Evolutionary conservation across 208 protist genomes (phyloP), one percentile per base, ranked within the genome.

Genomic region (Leptomonas pyrrhocoris): DNA sequence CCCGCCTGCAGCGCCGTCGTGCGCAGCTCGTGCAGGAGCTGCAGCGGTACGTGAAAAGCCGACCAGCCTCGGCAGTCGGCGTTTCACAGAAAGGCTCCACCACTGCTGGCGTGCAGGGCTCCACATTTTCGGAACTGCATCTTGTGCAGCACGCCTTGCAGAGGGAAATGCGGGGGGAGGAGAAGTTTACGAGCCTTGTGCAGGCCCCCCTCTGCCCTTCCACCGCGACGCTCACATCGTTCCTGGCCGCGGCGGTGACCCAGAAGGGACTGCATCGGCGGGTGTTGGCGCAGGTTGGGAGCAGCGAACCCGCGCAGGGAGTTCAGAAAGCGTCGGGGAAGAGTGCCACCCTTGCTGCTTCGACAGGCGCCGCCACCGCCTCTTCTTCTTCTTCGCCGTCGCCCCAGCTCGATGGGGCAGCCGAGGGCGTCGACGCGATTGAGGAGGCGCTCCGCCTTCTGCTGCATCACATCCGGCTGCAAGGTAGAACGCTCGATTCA

Each of bases 1-100:
- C 56, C 15, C 62, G 63, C 18, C 56, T 89, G 51, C 84, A 89
- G 45, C 70, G 74, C 11, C 63, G 58, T 21, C 84, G 84, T 18
- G 62, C 45, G 18, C 55, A 70, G 13, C 42, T 86, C 21, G 65
- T 84, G 30, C 70, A 82, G 61, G 71, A 68, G 28, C 69, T 89
- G 11, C 79, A 78, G 57, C 67, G 56, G 9, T 65, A 70, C 19
- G 72, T 66, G 23, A 57, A 51, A 34, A 31, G 68, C 34, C 60
- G 71, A 54, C 63, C 48, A 23, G 34, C 60, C 0, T 13, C 30
- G 12, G 13, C 27, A 5, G 31, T 2, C 19, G 15, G 30, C 31
- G 6, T 18, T 18, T 50, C 48, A 6, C 19, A 25, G 46, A 19
- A 18, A 38, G 34, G 65, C 19, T 27, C 76, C 0, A 23, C 49